Evolutionary conservation across 176 grass and related monocot genomes (phyloP).

Genomic region (Oryza meridionalis): DNA sequence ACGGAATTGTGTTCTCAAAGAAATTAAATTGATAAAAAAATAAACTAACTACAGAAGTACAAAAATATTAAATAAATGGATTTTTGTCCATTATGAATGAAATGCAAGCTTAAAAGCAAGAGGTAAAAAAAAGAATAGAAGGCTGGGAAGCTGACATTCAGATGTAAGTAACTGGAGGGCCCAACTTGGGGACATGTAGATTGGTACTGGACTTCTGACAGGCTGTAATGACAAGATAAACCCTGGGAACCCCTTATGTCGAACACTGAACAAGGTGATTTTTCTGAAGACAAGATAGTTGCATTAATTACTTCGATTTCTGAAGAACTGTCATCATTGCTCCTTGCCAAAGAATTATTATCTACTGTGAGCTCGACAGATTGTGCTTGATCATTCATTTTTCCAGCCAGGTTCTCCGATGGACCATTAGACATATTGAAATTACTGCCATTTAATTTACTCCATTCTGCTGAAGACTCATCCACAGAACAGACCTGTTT

Average conservation of each 20-base stretch:
- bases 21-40: constrained; percentile 10
- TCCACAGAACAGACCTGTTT: constrained; percentile 36
- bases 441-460: constrained; percentile 26
- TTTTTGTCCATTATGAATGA: background rate
- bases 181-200: constrained; percentile 15
- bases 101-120: constrained; percentile 1
- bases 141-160: constrained; percentile 34
- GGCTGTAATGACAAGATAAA: background rate
- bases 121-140: constrained; percentile 1
- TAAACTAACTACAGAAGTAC: constrained; percentile 10
- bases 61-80: constrained; percentile 23
- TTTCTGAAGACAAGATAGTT: constrained; percentile 20
- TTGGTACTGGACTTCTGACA: constrained; percentile 28
- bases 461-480: constrained; percentile 1
- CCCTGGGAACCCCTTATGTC: constrained; percentile 3
- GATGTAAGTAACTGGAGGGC: constrained; percentile 9
- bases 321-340: constrained; percentile 7
- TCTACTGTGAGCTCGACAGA: constrained; percentile 17
- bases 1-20: background rate
- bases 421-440: background rate
- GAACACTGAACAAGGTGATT: constrained; percentile 25
- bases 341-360: constrained; percentile 13
- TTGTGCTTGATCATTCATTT: constrained; percentile 23
- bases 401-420: constrained; percentile 7
- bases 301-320: constrained; percentile 24